Evolutionary conservation across 208 protist genomes (phyloP).

Genomic region (Crithidia expoeki): DNA sequence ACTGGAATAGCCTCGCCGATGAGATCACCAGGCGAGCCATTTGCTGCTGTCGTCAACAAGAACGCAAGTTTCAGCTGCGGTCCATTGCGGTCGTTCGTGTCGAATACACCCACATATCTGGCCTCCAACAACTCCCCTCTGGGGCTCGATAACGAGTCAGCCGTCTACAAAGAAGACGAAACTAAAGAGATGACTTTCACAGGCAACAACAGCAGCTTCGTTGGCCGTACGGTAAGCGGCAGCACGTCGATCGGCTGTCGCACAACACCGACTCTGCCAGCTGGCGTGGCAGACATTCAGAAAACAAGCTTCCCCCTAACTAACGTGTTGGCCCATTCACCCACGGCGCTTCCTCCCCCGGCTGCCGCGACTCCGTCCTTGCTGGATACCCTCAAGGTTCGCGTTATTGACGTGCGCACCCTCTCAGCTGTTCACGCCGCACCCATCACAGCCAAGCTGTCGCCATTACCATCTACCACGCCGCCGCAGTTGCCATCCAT

Average conservation of each 20-base stretch:
- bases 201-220: not conserved
- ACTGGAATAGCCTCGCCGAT: no score
- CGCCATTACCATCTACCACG: not conserved
- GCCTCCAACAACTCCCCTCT: not conserved
- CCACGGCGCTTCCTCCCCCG: no score
- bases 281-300: not conserved
- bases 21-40: not conserved
- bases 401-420: constrained; percentile 5
- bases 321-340: not conserved
- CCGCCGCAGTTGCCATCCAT: no score
- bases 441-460: not conserved
- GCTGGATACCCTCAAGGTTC: constrained; percentile 6
- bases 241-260: no score
- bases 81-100: no score
- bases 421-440: not conserved
- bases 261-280: not conserved
- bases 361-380: not conserved
- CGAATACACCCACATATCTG: no score
- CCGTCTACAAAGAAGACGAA: not conserved
- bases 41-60: not conserved
- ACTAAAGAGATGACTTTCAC: not conserved
- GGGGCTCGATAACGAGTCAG: not conserved
- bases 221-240: not conserved
- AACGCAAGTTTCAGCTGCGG: no score
- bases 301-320: no score